Percentiles rank a stretch among this genome's conserved stretches.
These are phyloP conservation scores for Verticillium zaregamsianum DNA, from an alignment of 2,329 filamentous ascomycete genomes.

Conservation along the genomic window DNA sequence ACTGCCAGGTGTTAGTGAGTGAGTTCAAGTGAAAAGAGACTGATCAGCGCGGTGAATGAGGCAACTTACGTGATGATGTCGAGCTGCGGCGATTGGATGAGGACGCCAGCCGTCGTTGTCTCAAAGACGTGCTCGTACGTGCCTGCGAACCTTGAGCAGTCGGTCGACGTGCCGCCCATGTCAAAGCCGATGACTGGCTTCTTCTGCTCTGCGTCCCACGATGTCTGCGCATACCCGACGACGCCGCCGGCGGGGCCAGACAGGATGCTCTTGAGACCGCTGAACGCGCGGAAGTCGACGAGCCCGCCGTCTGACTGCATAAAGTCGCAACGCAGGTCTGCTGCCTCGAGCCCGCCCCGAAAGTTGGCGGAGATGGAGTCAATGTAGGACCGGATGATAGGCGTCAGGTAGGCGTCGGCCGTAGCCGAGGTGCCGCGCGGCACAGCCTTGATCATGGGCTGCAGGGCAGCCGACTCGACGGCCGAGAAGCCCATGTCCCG, in stretches of 20 bases:
- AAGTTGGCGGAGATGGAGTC: slow-evolving; percentile 31
- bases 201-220: slow-evolving; percentile 62
- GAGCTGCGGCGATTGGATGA: slow-evolving; percentile 73
- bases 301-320: slow-evolving; percentile 60
- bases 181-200: slow-evolving; percentile 74
- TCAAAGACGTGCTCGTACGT: slow-evolving; percentile 53
- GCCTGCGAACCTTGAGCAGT: slow-evolving; percentile 63
- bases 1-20: slow-evolving; percentile 46
- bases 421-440: slow-evolving; percentile 37
- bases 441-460: slow-evolving; percentile 40
- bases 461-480: slow-evolving; percentile 30
- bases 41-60: background rate
- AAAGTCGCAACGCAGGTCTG: slow-evolving; percentile 58
- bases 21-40: background rate
- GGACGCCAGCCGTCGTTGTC: slow-evolving; percentile 72
- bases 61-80: slow-evolving; percentile 65
- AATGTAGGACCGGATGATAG: slow-evolving; percentile 30
- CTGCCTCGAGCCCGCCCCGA: slow-evolving; percentile 25
- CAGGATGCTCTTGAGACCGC: slow-evolving; percentile 64
- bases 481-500: slow-evolving; percentile 36
- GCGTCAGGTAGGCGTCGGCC: slow-evolving; percentile 39
- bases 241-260: slow-evolving; percentile 76
- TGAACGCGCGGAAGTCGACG: slow-evolving; percentile 57
- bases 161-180: slow-evolving; percentile 72
- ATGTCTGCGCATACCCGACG: slow-evolving; percentile 70